phyloP scores from a whole-genome alignment of 2,329 filamentous ascomycete genomes.

The Emydomyces testavorans region DNA sequence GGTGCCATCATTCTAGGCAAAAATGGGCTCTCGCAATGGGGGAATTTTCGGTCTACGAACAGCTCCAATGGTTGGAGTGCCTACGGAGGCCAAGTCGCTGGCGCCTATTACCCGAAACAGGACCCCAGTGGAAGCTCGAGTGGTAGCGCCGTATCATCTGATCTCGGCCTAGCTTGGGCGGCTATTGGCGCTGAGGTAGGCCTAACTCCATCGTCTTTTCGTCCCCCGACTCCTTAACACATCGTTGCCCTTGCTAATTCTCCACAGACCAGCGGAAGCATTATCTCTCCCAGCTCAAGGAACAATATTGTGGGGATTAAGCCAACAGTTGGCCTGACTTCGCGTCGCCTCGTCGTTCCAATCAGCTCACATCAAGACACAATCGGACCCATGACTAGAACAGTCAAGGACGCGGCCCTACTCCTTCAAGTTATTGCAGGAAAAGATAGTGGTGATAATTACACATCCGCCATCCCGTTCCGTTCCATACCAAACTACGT shows the following conservation, averaged over 20 bases:
- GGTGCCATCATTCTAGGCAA: conserved; percentile 57
- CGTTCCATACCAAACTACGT: conserved; percentile 48
- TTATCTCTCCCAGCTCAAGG: conserved; percentile 43
- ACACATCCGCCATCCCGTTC: conserved; percentile 48
- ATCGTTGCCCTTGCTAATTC: not conserved
- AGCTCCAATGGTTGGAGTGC: conserved; percentile 52
- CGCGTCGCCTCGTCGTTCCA: conserved; percentile 50
- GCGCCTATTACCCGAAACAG: conserved; percentile 50
- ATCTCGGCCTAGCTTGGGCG: conserved; percentile 49
- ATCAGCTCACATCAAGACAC: conserved; percentile 47
- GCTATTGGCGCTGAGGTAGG: conserved; percentile 47
- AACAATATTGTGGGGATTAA: conserved; percentile 59
- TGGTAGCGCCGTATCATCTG: conserved; percentile 50
- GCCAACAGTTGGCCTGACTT: conserved; percentile 54
- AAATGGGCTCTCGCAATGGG: conserved; percentile 54
- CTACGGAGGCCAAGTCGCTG: conserved; percentile 50
- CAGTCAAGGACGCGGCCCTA: conserved; percentile 48
- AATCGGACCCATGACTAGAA: conserved; percentile 47
- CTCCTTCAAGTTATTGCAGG: conserved; percentile 49
- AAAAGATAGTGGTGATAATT: conserved; percentile 44
- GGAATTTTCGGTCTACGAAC: conserved; percentile 49
- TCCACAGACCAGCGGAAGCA: conserved; percentile 47
- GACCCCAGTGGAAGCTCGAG: conserved; percentile 52
- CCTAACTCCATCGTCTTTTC: not conserved
- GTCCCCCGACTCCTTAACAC: not conserved